Evolutionary conservation across 2,329 filamentous ascomycete genomes (phyloP), one percentile per base, ranked within the genome.

Genomic region (Aspergillus udagawae): DNA sequence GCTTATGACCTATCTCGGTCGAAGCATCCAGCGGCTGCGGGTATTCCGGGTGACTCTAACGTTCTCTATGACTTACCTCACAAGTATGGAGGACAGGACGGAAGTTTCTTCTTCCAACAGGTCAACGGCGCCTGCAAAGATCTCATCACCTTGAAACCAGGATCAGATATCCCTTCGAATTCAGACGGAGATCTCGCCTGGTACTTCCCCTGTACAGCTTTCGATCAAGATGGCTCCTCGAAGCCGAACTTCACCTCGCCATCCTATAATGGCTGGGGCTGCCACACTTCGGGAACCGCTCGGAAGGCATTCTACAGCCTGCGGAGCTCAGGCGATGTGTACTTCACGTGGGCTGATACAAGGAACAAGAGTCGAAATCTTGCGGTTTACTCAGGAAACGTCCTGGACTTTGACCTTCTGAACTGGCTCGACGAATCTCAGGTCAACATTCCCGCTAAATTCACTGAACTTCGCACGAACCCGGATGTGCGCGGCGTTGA

Each of bases 121-220:
- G 94, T 99, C 73, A 99, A 99, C 67, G 95, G 94, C 50, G 90
- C 89, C 61, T 99, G 94, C 83, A 99, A 97, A 77, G 89, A 83
- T 9, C 76, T 97, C 56, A 96, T 99, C 70, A 96, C 85, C 0
- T 75, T 82, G 7, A 84, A 88, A 1, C 71, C 82, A 1, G 80
- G 80, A 55, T 95, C 92, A 0, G 88, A 91, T 65, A 86, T 99
- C 8, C 91, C 92, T 1, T 89, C 88, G 5, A 87, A 96, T 70
- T 76, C 74, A 27, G 77, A 87, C 53, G 86, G 84, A 6, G 86
- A 96, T 56, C 77, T 99, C 60, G 94, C 88, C 1, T 99, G 94
- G 93, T 99, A 99, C 73, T 97, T 97, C 71, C 94, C 94, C 2
- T 99, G 94, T 80, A 87, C 83, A 4, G 82, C 89, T 1, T 95